Evolutionary conservation across 306 rosid species (phyloP).

Genomic region (Glycine soja): DNA sequence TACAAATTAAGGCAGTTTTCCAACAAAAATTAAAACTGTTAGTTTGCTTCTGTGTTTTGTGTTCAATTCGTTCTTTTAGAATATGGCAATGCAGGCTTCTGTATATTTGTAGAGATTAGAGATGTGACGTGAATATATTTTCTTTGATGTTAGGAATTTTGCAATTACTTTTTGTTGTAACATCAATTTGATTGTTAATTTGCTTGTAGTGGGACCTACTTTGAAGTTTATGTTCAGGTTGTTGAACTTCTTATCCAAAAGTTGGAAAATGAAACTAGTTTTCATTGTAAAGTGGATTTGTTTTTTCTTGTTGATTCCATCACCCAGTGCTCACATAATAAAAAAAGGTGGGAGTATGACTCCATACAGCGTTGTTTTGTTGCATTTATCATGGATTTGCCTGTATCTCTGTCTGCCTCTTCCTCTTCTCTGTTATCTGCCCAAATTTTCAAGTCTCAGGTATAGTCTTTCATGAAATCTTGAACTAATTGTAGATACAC

Average conservation of each 20-base stretch:
- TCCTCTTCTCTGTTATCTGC: slow-evolving; percentile 10
- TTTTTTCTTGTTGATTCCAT: slow-evolving; percentile 96
- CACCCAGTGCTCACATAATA: slow-evolving; percentile 89
- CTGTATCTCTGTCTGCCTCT: slow-evolving; percentile 14
- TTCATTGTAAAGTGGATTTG: slow-evolving; percentile 89
- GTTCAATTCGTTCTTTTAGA: slow-evolving; percentile 23
- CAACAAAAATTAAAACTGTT: slow-evolving; percentile 3
- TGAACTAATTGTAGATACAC: slow-evolving; percentile 8
- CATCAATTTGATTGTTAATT: slow-evolving; percentile 10
- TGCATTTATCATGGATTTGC: slow-evolving; percentile 23
- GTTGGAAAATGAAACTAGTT: slow-evolving; percentile 82
- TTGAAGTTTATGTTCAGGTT: slow-evolving; percentile 63
- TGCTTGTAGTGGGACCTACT: slow-evolving; percentile 37
- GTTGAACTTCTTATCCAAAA: slow-evolving; percentile 91
- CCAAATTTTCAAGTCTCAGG: slow-evolving; percentile 34
- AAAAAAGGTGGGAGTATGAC: slow-evolving; percentile 65
- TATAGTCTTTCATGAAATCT: slow-evolving; percentile 23
- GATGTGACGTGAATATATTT: slow-evolving; percentile 20
- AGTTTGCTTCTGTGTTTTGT: background rate
- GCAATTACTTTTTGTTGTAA: slow-evolving; percentile 10
- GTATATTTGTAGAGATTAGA: background rate
- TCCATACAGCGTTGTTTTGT: background rate
- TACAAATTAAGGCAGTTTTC: background rate
- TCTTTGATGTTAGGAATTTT: background rate
- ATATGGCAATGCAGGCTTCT: slow-evolving; percentile 12